Percentiles rank a stretch among this genome's conserved stretches.
Conservation (phyloP, 768 basidiomycete genomes). For the Dentipellis fragilis region DNA sequence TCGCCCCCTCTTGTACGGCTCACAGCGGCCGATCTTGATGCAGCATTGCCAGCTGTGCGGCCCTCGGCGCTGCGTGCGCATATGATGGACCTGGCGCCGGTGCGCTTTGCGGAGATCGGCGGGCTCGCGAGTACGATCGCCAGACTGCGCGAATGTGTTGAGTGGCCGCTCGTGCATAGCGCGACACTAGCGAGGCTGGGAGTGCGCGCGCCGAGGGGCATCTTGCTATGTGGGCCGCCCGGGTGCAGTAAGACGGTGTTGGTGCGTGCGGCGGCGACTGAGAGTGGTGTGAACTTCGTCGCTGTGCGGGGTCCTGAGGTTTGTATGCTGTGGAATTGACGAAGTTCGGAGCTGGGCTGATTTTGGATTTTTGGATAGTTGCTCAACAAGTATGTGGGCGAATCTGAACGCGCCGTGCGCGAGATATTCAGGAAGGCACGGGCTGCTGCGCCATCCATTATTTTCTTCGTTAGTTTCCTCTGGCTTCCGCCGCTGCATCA, state of each 20-base stretch:
- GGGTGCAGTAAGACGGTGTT: conserved; percentile 96
- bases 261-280: conserved; percentile 85
- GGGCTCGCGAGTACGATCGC: conserved; percentile 77
- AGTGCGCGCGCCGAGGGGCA: conserved; percentile 79
- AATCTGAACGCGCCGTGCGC: conserved; percentile 90
- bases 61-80: conserved; percentile 94
- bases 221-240: conserved; percentile 89
- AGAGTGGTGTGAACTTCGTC: conserved; percentile 92
- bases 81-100: conserved; percentile 76
- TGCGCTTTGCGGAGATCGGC: conserved; percentile 83
- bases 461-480: conserved; percentile 62
- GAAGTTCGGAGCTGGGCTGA: not conserved
- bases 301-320: conserved; percentile 98
- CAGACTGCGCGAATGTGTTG: conserved; percentile 82
- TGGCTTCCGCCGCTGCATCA: not conserved
- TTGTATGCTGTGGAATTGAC: conserved; percentile 12
- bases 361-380: conserved; percentile 38
- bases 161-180: conserved; percentile 88
- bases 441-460: conserved; percentile 87
- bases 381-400: conserved; percentile 93
- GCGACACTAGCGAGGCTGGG: conserved; percentile 83
- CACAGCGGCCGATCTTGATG: conserved; percentile 55
- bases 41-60: conserved; percentile 68
- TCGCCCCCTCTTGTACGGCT: conserved; percentile 13
- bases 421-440: conserved; percentile 95